Evolutionary conservation across 2,329 filamentous ascomycete species (phyloP).

Genomic region (Aspergillus ustus): DNA sequence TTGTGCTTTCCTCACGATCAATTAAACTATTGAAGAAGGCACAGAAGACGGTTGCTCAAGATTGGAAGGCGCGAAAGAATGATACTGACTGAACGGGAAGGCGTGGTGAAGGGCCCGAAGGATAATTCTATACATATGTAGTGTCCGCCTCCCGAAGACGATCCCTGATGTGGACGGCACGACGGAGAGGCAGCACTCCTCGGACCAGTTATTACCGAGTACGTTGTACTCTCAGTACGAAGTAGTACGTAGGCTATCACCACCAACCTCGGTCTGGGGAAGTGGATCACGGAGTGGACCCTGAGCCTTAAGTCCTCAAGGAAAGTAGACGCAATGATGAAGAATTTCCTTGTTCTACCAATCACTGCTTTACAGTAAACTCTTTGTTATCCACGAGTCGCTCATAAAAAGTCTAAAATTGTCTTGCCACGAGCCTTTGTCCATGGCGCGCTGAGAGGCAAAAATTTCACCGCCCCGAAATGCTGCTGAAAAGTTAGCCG

Average conservation of each 20-base stretch:
- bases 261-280: background rate
- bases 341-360: background rate
- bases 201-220: no score
- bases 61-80: background rate
- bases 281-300: constrained; percentile 5
- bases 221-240: no score
- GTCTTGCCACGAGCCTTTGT: background rate
- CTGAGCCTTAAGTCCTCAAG: background rate
- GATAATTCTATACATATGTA: no score
- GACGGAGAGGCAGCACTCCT: no score
- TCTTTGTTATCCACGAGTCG: background rate
- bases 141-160: no score
- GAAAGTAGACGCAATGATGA: background rate
- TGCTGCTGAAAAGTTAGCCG: background rate
- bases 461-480: constrained; percentile 5
- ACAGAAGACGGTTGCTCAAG: background rate
- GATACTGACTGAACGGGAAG: background rate
- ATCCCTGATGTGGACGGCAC: no score
- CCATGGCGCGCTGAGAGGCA: constrained; percentile 7
- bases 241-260: no score
- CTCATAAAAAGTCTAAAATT: background rate
- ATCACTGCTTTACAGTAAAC: background rate
- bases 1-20: background rate
- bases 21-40: background rate
- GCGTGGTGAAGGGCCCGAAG: background rate